A percentile compares a stretch with the other conserved stretches of the same genome.
These are phyloP conservation scores for Fusarium concolor DNA, from an alignment of 2,329 filamentous ascomycete genomes.

Conservation along the genomic window DNA sequence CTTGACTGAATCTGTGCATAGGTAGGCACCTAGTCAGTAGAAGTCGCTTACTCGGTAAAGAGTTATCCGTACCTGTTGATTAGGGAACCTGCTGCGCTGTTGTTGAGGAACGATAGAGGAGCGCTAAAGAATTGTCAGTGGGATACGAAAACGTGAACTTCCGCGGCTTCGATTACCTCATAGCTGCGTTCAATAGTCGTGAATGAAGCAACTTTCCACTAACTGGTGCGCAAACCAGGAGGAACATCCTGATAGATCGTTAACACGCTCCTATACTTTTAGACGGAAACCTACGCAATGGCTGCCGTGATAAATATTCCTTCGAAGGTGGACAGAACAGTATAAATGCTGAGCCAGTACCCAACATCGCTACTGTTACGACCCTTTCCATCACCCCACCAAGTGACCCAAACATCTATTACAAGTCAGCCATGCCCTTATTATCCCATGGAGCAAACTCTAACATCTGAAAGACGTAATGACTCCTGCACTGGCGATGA, in stretches of 20 bases:
- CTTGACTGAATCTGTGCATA: conserved; percentile 54
- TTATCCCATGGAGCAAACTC: not conserved
- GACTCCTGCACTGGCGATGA: conserved; percentile 34
- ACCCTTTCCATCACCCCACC: conserved; percentile 49
- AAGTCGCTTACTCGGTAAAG: too few species aligned
- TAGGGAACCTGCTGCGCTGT: conserved; percentile 45
- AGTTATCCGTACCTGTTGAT: conserved; percentile 40
- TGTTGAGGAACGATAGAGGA: conserved; percentile 46
- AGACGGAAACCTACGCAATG: conserved; percentile 39
- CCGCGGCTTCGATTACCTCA: conserved; percentile 31
- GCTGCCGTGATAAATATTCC: conserved; percentile 41
- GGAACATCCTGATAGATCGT: conserved; percentile 36
- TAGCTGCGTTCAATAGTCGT: conserved; percentile 42
- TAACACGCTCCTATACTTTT: not conserved
- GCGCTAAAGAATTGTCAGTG: conserved; percentile 31
- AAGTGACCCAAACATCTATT: conserved; percentile 48
- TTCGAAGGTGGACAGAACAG: conserved; percentile 41
- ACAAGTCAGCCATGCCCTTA: not conserved
- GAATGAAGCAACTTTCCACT: conserved; percentile 44
- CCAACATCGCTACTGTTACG: conserved; percentile 43
- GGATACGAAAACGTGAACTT: rapidly evolving
- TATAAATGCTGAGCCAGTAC: conserved; percentile 49
- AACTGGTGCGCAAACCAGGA: conserved; percentile 44
- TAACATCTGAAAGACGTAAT: conserved; percentile 44
- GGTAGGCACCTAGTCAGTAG: conserved; percentile 6